Percentiles rank a stretch among this genome's conserved stretches.
Evolutionary conservation across 73 alveolate species (phyloP).

Genomic region (Paramecium octaurelia): DNA sequence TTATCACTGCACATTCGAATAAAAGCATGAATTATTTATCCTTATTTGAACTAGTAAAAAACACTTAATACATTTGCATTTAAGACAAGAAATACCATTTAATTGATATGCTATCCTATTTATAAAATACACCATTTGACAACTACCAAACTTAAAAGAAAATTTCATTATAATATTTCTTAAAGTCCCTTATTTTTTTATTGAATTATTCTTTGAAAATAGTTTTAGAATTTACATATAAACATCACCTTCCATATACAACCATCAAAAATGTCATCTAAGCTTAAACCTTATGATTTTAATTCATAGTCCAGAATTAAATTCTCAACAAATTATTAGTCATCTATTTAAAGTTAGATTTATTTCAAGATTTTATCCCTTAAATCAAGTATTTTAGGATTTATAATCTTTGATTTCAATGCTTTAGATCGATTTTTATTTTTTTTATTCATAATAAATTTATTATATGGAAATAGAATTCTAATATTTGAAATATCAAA

Average conservation of each 20-base stretch:
- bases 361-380: background rate
- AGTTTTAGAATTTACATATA: background rate
- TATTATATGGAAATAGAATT: background rate
- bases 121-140: background rate
- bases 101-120: background rate
- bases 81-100: background rate
- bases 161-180: background rate
- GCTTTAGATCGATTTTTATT: background rate
- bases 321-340: background rate
- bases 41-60: background rate
- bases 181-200: background rate
- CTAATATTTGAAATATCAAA: background rate
- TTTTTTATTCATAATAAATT: background rate
- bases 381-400: background rate
- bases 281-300: background rate
- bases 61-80: background rate
- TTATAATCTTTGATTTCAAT: background rate
- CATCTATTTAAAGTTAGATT: background rate
- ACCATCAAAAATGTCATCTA: background rate
- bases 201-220: background rate
- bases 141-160: background rate
- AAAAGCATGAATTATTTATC: background rate
- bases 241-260: background rate
- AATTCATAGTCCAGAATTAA: background rate
- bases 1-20: background rate